Evolutionary conservation across 2,329 filamentous ascomycete species (phyloP), one percentile per base, ranked within the genome.

Genomic region (Penicillium digitatum): DNA sequence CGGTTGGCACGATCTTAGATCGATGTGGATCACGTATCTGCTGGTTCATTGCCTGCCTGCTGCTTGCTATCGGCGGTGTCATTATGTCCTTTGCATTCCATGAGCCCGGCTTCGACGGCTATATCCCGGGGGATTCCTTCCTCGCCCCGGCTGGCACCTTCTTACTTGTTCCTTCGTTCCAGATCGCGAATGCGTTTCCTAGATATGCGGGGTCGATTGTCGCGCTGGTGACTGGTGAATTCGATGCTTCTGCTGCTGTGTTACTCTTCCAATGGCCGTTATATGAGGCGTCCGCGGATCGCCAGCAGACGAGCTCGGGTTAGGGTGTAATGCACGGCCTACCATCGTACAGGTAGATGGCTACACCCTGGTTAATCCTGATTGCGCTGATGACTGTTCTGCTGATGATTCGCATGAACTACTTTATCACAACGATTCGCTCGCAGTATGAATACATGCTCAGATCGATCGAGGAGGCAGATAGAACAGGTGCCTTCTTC

Each of bases 351-450:
- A 76, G 88, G 67, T 91, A 96, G 72, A 87, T 95, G 65, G 70
- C 76, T 7, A 89, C 87, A 4, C 87, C 87, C 0, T 96, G 91
- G 90, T 96, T 94, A 71, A 79, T 90, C 18, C 80, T 95, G 35
- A 89, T 95, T 64, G 88, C 89, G 5, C 73, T 90, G 20, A 93
- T 95, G 70, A 95, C 90, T 27, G 80, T 88, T 31, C 74, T 89
- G 37, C 86, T 88, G 70, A 89, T 88, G 85, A 86, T 86, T 2
- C 82, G 87, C 29, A 95, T 95, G 80, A 95, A 95, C 75, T 95
- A 91, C 77, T 95, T 95, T 69, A 89, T 96, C 50, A 90, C 91
- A 3, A 95, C 91, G 2, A 87, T 95, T 59, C 82, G 88, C 2
- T 81, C 87, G 0, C 92, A 96, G 71, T 96, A 96, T 73, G 82